Conservation (phyloP, 495 filamentous ascomycete genomes). For the Penicillium flavigenum region DNA sequence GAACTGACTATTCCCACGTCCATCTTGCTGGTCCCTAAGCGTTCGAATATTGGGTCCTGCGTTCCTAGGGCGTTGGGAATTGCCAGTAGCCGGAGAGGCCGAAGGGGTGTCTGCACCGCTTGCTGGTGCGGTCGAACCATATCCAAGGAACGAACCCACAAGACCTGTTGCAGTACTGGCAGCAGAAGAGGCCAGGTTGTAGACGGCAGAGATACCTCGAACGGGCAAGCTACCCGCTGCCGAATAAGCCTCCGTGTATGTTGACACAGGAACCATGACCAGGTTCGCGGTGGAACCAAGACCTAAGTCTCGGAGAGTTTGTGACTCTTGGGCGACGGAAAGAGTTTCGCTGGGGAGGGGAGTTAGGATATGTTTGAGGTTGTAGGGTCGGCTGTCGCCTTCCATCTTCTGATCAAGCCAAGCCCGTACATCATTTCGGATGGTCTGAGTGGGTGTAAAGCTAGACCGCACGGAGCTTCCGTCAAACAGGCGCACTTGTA, state of each 20-base stretch:
- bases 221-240: conserved; percentile 42
- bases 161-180: conserved; percentile 48
- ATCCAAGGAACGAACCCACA: conserved; percentile 58
- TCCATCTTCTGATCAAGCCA: conserved; percentile 67
- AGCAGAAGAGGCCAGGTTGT: conserved; percentile 43
- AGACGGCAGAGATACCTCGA: conserved; percentile 43
- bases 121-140: conserved; percentile 33
- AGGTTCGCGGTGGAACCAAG: conserved; percentile 77
- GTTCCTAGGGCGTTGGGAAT: conserved; percentile 19
- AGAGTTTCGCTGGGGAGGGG: conserved; percentile 74
- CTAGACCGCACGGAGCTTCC: conserved; percentile 71
- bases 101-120: conserved; percentile 12
- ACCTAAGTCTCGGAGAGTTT: conserved; percentile 62
- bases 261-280: conserved; percentile 70
- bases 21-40: conserved; percentile 53
- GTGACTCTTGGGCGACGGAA: conserved; percentile 68
- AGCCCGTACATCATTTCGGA: conserved; percentile 65
- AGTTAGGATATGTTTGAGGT: conserved; percentile 79
- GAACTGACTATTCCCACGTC: conserved; percentile 59
- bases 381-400: conserved; percentile 62
- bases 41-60: conserved; percentile 52
- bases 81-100: conserved; percentile 15
- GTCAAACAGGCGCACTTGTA: conserved; percentile 85
- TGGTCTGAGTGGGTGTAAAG: conserved; percentile 63
- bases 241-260: conserved; percentile 61